A percentile compares a stretch with the other conserved stretches of the same genome.
Evolutionary conservation across 1,139 yeast species (phyloP).

Genomic region (Geotrichum klebahnii): DNA sequence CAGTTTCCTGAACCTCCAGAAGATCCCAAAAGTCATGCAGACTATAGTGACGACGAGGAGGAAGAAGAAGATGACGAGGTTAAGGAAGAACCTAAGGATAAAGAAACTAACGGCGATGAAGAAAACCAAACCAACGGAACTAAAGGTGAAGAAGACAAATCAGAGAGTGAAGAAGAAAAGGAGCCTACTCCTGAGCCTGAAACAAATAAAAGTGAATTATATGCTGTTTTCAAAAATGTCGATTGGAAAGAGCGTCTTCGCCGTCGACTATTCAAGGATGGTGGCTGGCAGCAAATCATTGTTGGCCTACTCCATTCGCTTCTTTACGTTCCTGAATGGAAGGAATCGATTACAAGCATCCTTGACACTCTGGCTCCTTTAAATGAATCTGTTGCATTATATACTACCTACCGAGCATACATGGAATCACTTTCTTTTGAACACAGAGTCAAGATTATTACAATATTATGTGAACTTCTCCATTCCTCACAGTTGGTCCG

Average conservation of each 20-base stretch:
- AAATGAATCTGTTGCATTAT: conserved; percentile 48
- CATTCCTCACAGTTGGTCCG: conserved; percentile 59
- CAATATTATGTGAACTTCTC: conserved; percentile 55
- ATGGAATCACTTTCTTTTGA: conserved; percentile 42
- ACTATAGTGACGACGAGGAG: conserved; percentile 31
- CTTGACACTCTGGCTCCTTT: conserved; percentile 56
- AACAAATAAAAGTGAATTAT: conserved; percentile 50
- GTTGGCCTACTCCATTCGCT: conserved; percentile 61
- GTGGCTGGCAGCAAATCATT: conserved; percentile 77
- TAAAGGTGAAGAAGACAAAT: conserved; percentile 27
- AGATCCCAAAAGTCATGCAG: conserved; percentile 22
- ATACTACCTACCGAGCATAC: conserved; percentile 44
- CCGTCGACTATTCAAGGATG: conserved; percentile 72
- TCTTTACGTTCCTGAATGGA: conserved; percentile 55
- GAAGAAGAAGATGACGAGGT: conserved; percentile 41
- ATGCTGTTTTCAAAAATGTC: conserved; percentile 56
- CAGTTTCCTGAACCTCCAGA: conserved; percentile 43
- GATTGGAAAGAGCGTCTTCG: conserved; percentile 77
- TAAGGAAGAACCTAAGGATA: conserved; percentile 31
- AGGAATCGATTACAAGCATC: conserved; percentile 46
- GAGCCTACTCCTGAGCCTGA: conserved; percentile 28
- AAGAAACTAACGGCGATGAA: conserved; percentile 21
- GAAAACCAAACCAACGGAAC: conserved; percentile 24
- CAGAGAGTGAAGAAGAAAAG: conserved; percentile 23
- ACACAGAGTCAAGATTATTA: conserved; percentile 51